Evolutionary conservation across 2,329 filamentous ascomycete species (phyloP), one percentile per base, ranked within the genome.

Genomic region (Fusarium cicatricum): DNA sequence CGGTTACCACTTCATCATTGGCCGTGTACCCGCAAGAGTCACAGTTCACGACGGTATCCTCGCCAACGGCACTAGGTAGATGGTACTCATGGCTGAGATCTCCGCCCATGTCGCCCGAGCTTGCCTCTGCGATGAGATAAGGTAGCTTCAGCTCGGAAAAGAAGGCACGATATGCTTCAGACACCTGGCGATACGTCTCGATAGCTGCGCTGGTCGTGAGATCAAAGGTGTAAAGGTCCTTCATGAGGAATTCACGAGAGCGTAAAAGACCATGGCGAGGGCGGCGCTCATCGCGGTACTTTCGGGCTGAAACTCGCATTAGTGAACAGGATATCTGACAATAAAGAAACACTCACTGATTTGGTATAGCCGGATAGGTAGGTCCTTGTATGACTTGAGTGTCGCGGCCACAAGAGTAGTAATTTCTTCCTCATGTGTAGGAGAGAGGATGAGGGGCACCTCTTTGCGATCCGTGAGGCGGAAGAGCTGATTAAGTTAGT

Each of bases 141-240:
- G 92, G 92, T 12, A 99, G 74, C 63, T 89, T 92, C 29, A 99
- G 79, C 54, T 96, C 91, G 38, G 90, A 78, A 67, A 99, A 96
- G 44, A 99, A 84, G 15, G 82, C 82, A 11, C 80, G 81, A 71
- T 99, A 99, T 2, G 90, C 89, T 32, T 74, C 73, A 43, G 90
- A 85, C 3, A 97, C 92, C 36, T 87, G 77, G 7, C 85, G 75
- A 66, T 99, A 99, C 0, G 94, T 97, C 43, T 84, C 76, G n/a
- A 93, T 78, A 2, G 94, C 94, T n/a, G 84, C 78, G 21, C 84
- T 76, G 1, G 80, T 72, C 4, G 82, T 88, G 31, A 82, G 77
- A 70, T 99, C 95, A 70, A 99, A 99, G 0, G 93, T 97, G 73
- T 99, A 99, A 1, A 99, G 83, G 73, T 99, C 95, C 75, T 99